These are phyloP conservation scores for Kandelia obovata DNA, from an alignment of 345 rosid species.

Conservation along the genomic window DNA sequence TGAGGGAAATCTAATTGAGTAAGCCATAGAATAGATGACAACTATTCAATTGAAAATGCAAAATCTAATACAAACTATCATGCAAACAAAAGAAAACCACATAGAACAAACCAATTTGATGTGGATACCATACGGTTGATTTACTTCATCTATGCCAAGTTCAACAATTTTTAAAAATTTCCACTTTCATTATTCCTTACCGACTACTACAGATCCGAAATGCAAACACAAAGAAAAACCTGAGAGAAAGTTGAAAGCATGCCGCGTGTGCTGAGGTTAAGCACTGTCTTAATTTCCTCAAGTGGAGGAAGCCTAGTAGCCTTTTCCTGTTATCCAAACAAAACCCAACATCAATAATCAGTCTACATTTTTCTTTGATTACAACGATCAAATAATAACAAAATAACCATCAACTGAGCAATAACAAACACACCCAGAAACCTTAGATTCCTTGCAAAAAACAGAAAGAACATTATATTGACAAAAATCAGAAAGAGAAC, in stretches of 20 bases:
- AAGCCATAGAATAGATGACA: background rate
- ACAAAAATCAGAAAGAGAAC: constrained; percentile 22
- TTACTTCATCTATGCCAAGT: background rate
- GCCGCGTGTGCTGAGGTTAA: constrained; percentile 54
- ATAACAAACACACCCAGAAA: background rate
- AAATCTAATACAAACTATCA: background rate
- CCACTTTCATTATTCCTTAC: background rate
- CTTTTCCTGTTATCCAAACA: constrained; percentile 50
- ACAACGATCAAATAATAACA: background rate
- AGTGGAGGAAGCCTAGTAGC: constrained; percentile 77
- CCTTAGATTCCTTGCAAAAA: background rate
- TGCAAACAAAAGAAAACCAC: too few species aligned
- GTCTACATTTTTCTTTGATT: background rate
- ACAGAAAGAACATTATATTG: background rate
- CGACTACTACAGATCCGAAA: background rate
- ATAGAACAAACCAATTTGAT: too few species aligned
- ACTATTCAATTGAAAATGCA: background rate
- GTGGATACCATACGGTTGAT: too few species aligned
- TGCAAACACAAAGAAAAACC: constrained; percentile 34
- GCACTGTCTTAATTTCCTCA: constrained; percentile 74
- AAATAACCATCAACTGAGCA: background rate
- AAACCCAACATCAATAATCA: constrained; percentile 9
- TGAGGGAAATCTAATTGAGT: constrained; percentile 8
- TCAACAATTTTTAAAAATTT: background rate
- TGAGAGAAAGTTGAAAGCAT: constrained; percentile 82